Base-by-base conservation (phyloP, 2,329 filamentous ascomycete genomes). In the Aspergillus calidoustus region DNA sequence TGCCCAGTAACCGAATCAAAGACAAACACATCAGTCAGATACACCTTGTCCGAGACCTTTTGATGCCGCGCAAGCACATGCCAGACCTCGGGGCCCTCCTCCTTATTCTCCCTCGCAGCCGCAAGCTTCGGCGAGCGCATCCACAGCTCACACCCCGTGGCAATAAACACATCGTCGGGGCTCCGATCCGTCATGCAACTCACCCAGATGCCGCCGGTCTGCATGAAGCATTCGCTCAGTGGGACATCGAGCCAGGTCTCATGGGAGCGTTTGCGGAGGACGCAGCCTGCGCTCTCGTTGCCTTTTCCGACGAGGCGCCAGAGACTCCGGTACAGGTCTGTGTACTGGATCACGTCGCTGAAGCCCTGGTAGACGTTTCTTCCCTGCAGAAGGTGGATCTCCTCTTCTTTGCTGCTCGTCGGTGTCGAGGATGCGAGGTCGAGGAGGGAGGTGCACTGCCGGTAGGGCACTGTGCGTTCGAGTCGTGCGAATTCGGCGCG, bases 121-220 rank as follows among this genome's bases (percentile, higher is more conserved):
- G 3, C 50, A 1, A 43, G 13, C 7, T 51, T 59, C 7, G 71
- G 70, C 7, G 68, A 68, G 1, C 71, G 66, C 47, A 72, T 69
- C 60, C 54, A 64, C 44, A 62, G 61, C 34, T 74, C 69, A 34
- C 69, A 60, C 0, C 70, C 70, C n/a, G 56, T 69, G 2, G 71
- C 66, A 28, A 76, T 68, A 31, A 64, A 77, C 54, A 76, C 70
- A 4, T 73, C 67, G 1, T 54, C 34, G 25, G 58, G n/a, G 0
- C 54, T 17, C 3, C 52, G 30, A n/a, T 73, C 68, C 4, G 66
- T 69, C 71, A 77, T 71, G 46, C 69, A 74, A 59, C 79, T 78
- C 3, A 72, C 70, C 38, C 70, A 72, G 5, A 79, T 71, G 0
- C 77, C 75, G 7, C 72, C 73, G 7, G 56, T 54, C 43, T 64